Conservation (phyloP, 345 rosid genomes). For the Anacardium occidentale region DNA sequence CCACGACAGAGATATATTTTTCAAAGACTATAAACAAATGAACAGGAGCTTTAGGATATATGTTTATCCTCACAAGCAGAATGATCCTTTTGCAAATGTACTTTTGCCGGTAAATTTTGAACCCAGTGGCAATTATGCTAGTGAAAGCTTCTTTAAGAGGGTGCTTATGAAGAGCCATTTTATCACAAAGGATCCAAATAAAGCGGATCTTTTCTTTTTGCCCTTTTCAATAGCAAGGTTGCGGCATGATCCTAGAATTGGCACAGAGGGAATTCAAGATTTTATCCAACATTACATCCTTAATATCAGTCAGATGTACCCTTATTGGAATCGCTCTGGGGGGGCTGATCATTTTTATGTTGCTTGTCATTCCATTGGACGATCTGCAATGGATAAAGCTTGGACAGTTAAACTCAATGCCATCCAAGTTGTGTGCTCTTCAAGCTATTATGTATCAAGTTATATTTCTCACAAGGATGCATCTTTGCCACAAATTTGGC, state of each 20-base stretch:
- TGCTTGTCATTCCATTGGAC: constrained; percentile 64
- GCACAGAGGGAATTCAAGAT: constrained; percentile 35
- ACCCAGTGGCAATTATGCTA: constrained; percentile 55
- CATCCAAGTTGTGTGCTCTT: constrained; percentile 62
- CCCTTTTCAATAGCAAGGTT: constrained; percentile 59
- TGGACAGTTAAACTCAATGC: constrained; percentile 43
- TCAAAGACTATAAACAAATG: constrained; percentile 51
- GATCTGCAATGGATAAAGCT: constrained; percentile 48
- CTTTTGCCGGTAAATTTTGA: constrained; percentile 46
- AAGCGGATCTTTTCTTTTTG: constrained; percentile 54
- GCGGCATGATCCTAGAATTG: constrained; percentile 51
- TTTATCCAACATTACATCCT: constrained; percentile 40
- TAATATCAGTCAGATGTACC: constrained; percentile 45
- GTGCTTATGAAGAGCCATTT: constrained; percentile 49
- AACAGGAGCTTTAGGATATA: constrained; percentile 56
- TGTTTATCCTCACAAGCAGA: constrained; percentile 50
- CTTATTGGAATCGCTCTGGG: constrained; percentile 60
- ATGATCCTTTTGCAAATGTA: constrained; percentile 45
- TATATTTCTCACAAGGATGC: constrained; percentile 59
- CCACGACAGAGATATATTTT: constrained; percentile 49
- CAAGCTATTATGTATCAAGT: constrained; percentile 51
- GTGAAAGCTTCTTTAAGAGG: constrained; percentile 62
- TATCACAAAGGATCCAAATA: constrained; percentile 41
- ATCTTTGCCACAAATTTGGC: constrained; percentile 66
- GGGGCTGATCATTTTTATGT: constrained; percentile 68